Percentiles rank a stretch among this genome's conserved stretches.
Conservation (phyloP, 345 rosid genomes). For the Streptanthus diversifolius region DNA sequence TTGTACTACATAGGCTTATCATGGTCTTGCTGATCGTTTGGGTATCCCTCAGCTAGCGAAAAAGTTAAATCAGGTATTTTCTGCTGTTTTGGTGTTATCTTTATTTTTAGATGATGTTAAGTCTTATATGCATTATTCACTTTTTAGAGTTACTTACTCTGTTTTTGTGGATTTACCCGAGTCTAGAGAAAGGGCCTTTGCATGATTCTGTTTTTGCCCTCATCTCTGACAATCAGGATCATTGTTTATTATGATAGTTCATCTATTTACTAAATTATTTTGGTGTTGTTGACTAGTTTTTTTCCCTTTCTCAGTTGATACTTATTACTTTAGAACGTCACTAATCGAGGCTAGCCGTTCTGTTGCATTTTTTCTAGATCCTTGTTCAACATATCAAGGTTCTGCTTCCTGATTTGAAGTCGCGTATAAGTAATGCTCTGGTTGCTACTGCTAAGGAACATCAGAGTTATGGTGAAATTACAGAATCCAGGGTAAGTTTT, state of each 20-base stretch:
- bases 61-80: slow-evolving; percentile 62
- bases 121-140: neutral
- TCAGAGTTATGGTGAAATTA: slow-evolving; percentile 47
- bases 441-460: slow-evolving; percentile 50
- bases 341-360: slow-evolving; percentile 11
- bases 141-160: neutral
- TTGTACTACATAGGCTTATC: slow-evolving; percentile 47
- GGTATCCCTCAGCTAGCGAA: slow-evolving; percentile 72
- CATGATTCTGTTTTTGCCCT: too few relatives aligned
- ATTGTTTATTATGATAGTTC: neutral
- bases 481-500: slow-evolving; percentile 52
- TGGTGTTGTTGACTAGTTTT: neutral
- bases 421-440: slow-evolving; percentile 47
- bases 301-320: neutral
- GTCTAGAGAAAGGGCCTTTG: too few relatives aligned
- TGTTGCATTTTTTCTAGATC: slow-evolving; percentile 39
- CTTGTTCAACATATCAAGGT: slow-evolving; percentile 59
- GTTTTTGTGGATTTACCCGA: neutral
- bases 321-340: neutral
- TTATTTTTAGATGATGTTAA: neutral
- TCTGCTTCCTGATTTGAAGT: slow-evolving; percentile 57
- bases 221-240: neutral
- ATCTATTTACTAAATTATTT: neutral
- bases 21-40: slow-evolving; percentile 53
- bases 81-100: neutral